Conservation (phyloP, 169 alveolate genomes). For the Perkinsus marinus region DNA sequence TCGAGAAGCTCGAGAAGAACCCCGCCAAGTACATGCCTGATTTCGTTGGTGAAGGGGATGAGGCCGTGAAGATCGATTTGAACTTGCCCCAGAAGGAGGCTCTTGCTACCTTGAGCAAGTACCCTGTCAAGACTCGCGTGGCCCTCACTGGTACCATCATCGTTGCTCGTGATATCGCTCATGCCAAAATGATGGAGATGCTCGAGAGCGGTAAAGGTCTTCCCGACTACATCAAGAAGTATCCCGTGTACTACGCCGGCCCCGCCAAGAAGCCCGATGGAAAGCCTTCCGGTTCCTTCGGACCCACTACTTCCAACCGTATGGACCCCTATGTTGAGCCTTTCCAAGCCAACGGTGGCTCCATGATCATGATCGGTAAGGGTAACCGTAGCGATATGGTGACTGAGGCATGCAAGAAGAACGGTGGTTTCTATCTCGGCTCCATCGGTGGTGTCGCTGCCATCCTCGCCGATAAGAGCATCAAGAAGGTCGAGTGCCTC, state of each 20-base stretch:
- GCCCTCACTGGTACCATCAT: conserved; percentile 44
- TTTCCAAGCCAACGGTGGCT: conserved; percentile 54
- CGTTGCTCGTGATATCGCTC: conserved; percentile 78
- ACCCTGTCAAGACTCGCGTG: conserved; percentile 56
- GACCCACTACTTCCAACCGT: conserved; percentile 77
- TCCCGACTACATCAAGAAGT: conserved; percentile 57
- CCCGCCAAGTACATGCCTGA: conserved; percentile 47
- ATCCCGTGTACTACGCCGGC: conserved; percentile 71
- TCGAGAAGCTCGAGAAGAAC: conserved; percentile 62
- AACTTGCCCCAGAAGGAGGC: conserved; percentile 54
- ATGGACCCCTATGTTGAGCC: conserved; percentile 64
- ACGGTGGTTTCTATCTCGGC: conserved; percentile 65
- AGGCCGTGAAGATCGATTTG: conserved; percentile 44
- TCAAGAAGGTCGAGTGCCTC: conserved; percentile 50
- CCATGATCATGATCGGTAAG: conserved; percentile 59
- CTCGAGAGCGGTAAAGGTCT: conserved; percentile 40
- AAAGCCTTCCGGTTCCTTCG: conserved; percentile 63
- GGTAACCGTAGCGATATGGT: conserved; percentile 55
- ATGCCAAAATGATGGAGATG: conserved; percentile 50
- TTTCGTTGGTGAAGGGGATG: not conserved
- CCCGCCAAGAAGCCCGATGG: conserved; percentile 72
- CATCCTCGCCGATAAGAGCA: conserved; percentile 51
- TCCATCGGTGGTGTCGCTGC: conserved; percentile 77
- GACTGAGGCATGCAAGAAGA: conserved; percentile 55
- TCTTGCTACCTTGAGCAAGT: conserved; percentile 14